phyloP scores from a whole-genome alignment of 2,329 filamentous ascomycete species.

The Botrytis fabae region DNA sequence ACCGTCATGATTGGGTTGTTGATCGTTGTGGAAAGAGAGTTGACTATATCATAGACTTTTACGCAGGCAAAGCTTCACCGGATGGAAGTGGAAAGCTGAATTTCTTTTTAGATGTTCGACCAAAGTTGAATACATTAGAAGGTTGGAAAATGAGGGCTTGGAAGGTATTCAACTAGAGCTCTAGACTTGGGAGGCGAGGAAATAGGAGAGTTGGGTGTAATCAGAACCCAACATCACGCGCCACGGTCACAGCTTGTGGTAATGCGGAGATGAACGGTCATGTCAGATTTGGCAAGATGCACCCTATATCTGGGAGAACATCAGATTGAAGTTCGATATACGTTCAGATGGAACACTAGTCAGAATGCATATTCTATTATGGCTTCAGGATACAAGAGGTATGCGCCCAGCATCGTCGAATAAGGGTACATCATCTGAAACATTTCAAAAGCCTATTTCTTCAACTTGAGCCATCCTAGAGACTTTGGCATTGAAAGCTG shows the following conservation, averaged over 20 bases:
- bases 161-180: slow-evolving; percentile 50
- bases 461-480: not conserved
- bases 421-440: not conserved
- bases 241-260: slow-evolving; percentile 85
- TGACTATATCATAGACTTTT: slow-evolving; percentile 98
- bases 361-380: not conserved
- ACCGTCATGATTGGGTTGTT: slow-evolving; percentile 95
- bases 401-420: not conserved
- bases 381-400: too few relatives aligned
- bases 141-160: slow-evolving; percentile 65
- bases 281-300: slow-evolving; percentile 71
- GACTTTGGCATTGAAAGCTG: not conserved
- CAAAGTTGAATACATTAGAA: slow-evolving; percentile 68
- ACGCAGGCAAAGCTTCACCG: slow-evolving; percentile 63
- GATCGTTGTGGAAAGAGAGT: slow-evolving; percentile 83
- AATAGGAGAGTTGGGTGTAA: slow-evolving; percentile 56
- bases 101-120: slow-evolving; percentile 68
- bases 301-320: too few relatives aligned
- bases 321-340: not conserved
- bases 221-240: slow-evolving; percentile 85
- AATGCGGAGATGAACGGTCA: slow-evolving; percentile 73
- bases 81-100: slow-evolving; percentile 50
- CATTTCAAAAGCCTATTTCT: not conserved
- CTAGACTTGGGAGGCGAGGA: slow-evolving; percentile 39
- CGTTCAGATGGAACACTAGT: not conserved